phyloP scores from a whole-genome alignment of 2,329 filamentous ascomycete genomes.

The Thelonectria discophora region DNA sequence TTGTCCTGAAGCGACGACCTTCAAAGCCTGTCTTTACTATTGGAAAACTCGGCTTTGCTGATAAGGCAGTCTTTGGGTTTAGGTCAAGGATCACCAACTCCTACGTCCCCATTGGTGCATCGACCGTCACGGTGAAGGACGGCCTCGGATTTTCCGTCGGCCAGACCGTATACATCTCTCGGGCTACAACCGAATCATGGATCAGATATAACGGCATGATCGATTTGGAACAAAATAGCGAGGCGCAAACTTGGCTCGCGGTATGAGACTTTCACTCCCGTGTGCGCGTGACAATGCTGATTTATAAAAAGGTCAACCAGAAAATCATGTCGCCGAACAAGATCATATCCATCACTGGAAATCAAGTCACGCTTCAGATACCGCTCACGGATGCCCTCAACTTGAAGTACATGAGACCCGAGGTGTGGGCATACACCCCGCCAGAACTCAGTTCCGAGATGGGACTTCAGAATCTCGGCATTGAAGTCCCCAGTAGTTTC shows the following conservation, averaged over 20 bases:
- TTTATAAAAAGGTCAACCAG: background rate
- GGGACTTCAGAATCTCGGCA: constrained; percentile 26
- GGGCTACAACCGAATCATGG: constrained; percentile 28
- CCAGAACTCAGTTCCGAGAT: constrained; percentile 25
- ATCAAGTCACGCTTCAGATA: constrained; percentile 23
- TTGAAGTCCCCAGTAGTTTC: constrained; percentile 5
- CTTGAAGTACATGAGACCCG: constrained; percentile 19
- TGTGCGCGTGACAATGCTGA: background rate
- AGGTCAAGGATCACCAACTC: constrained; percentile 27
- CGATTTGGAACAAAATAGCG: constrained; percentile 18
- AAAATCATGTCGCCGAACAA: constrained; percentile 29
- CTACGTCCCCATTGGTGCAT: constrained; percentile 30
- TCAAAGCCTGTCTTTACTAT: constrained; percentile 28
- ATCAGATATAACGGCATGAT: constrained; percentile 30
- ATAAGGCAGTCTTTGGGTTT: constrained; percentile 11
- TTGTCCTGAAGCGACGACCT: constrained; percentile 11
- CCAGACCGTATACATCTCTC: constrained; percentile 29
- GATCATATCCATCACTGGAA: constrained; percentile 24
- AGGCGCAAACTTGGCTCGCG: constrained; percentile 32
- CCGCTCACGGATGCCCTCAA: constrained; percentile 35
- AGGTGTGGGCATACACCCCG: constrained; percentile 25
- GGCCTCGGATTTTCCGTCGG: constrained; percentile 6
- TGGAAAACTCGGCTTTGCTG: background rate
- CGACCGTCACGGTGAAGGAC: constrained; percentile 7
- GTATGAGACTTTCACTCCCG: background rate